Evolutionary conservation across 108 stramenopile species (phyloP), one percentile per base, ranked within the genome.

Genomic region (Conticribra guillardii): DNA sequence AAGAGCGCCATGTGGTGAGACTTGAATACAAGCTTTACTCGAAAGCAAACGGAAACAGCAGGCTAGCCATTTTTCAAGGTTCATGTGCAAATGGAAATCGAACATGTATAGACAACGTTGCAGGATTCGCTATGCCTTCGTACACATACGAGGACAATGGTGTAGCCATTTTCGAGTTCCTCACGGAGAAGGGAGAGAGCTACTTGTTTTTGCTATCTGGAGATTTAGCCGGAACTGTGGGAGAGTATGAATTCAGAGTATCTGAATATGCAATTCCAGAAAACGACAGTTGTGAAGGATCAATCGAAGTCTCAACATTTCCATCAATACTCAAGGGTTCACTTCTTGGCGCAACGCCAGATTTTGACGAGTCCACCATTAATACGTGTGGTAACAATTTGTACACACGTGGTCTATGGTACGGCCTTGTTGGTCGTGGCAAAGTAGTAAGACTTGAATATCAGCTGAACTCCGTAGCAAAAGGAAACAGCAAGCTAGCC

Each of bases 1-100:
- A 41, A 41, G 37, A 41, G 8, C 49, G 17, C 31, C 23, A 37
- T 27, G 2, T 5, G 26, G 53, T 68, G n/a, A 14, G 51, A 7
- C 49, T 67, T 44, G 66, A 67, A 44, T 67, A 67, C 37, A 5
- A 67, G 54, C 66, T 67, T 0, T 30, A 53, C 4, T 1, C 29
- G 33, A 30, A 26, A 56, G 53, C 17, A 17, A 45, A 26, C 4
- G 66, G 66, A 0, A 33, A 67, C 0, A 67, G 66, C 55, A 41
- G 18, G 1, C 21, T 67, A 9, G 41, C 54, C 4, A n/a, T 67
- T 18, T 67, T 27, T 32, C 54, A 53, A 18, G 66, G 54, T 19
- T 15, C 66, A 45, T 65, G 64, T 37, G 11, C 5, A 5, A 11
- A 41, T 9, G 41, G 26, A 22, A 4, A 0, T 5, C 30, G 51